phyloP scores from a whole-genome alignment of 192 early-diverging fungal genomes.

The Geranomyces variabilis region DNA sequence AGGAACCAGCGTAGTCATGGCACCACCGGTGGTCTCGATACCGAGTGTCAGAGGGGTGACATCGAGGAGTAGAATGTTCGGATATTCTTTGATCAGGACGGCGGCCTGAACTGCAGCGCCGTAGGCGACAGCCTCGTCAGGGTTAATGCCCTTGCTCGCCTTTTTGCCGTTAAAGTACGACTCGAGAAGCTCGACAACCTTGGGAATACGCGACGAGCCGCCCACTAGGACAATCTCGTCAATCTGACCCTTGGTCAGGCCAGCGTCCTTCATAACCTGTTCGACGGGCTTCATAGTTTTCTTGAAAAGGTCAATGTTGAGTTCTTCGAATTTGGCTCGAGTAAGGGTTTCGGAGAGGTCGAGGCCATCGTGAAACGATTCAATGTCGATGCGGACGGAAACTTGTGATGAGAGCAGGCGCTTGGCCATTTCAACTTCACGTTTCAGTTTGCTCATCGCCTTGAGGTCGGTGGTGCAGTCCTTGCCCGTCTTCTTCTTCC shows the following conservation, averaged over 20 bases:
- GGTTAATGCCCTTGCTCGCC: constrained; percentile 95
- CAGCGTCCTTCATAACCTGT: constrained; percentile 89
- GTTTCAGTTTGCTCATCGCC: constrained; percentile 92
- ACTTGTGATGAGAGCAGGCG: constrained; percentile 91
- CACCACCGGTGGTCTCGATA: constrained; percentile 97
- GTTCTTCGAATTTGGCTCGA: constrained; percentile 96
- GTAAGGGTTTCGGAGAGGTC: constrained; percentile 94
- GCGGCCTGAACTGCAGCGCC: constrained; percentile 97
- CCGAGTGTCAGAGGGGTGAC: constrained; percentile 96
- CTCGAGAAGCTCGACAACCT: constrained; percentile 90
- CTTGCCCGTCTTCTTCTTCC: constrained; percentile 89
- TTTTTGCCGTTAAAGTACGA: constrained; percentile 97
- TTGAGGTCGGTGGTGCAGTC: constrained; percentile 82
- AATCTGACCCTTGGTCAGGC: constrained; percentile 80
- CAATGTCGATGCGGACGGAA: constrained; percentile 90
- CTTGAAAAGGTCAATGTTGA: constrained; percentile 92
- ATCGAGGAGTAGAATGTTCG: constrained; percentile 81
- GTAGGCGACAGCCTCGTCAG: constrained; percentile 98
- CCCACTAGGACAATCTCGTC: constrained; percentile 97
- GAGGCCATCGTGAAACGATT: constrained; percentile 84
- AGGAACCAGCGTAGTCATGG: constrained; percentile 93
- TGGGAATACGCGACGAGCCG: constrained; percentile 98
- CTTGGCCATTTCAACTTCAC: constrained; percentile 97
- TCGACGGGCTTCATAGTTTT: constrained; percentile 93
- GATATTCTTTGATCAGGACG: constrained; percentile 76